Base-by-base conservation (phyloP, 1,139 yeast genomes). In the Pichia sp. region DNA sequence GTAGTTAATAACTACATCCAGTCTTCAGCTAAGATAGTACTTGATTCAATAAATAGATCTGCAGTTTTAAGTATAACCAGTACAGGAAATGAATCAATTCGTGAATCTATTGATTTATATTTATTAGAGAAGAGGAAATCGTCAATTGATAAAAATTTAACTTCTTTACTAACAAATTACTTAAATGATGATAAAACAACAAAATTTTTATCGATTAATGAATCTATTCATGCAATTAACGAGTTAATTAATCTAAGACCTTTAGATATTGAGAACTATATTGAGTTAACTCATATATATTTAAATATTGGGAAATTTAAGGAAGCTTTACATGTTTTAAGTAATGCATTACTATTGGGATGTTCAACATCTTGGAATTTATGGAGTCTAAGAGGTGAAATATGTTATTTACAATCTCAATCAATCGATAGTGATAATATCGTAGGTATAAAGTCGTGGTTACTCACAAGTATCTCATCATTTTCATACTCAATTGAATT, bases 231-330 rank as follows among this genome's bases (percentile, higher is more conserved):
- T 42, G 76, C 73, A 52, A 69, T 85, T 53, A 64, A 68, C 35
- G 69, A 66, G 49, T 76, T 74, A 57, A 64, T 82, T 46, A 76
- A 77, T 44, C 62, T 72, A 46, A 78, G 75, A 56, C 96, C 97
- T 0, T 65, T 81, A 29, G 97, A 92, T 64, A 68, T 77, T 7
- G 79, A 83, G 55, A 69, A 86, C 1, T 88, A 95, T 95, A 73
- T 80, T 42, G 95, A 86, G 65, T 70, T 88, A 50, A 85, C 81
- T 7, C 77, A 79, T 38, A 72, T 75, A 25, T 90, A 90, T 61
- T 65, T 66, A 35, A 62, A 68, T 11, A 55, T 73, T n/a, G 89
- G 89, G 1, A 80, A 81, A 56, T 82, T 77, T 57, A 82, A 78
- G 30, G 80, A 82, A 58, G 82, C 94, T 0, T 72, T 84, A 9